These are phyloP conservation scores for Tilletiaria anomala DNA, from an alignment of 1,284 basidiomycete species.

Conservation along the genomic window DNA sequence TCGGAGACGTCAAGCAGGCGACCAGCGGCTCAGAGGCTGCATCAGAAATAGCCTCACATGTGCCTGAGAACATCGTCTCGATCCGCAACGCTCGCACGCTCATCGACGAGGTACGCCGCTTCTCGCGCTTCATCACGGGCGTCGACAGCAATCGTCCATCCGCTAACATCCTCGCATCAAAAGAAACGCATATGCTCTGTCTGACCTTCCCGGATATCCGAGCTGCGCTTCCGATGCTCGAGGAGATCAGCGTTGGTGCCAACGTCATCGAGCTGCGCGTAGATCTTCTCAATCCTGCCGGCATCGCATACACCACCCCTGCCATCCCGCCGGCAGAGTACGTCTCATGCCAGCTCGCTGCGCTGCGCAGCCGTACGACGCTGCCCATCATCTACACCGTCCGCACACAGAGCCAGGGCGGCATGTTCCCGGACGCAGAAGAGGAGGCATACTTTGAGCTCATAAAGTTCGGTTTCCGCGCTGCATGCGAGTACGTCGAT, in stretches of 20 bases:
- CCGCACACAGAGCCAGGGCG: slow-evolving; percentile 73
- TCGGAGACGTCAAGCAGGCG: no score
- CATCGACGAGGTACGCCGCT: slow-evolving; percentile 49
- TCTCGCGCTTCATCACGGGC: slow-evolving; percentile 80
- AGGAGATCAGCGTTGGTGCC: slow-evolving; percentile 62
- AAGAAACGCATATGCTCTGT: slow-evolving; percentile 84
- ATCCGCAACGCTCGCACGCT: slow-evolving; percentile 28
- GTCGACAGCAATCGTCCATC: slow-evolving; percentile 56
- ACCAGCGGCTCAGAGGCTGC: no score
- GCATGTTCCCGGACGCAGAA: slow-evolving; percentile 69
- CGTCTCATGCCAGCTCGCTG: slow-evolving; percentile 67
- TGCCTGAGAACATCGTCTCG: slow-evolving; percentile 15
- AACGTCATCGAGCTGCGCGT: slow-evolving; percentile 89
- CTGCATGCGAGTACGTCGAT: slow-evolving; percentile 85
- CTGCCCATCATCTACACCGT: slow-evolving; percentile 88
- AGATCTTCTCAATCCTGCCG: slow-evolving; percentile 59
- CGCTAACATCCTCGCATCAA: no score
- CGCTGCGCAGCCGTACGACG: slow-evolving; percentile 59
- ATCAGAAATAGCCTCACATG: no score
- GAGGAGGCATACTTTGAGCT: slow-evolving; percentile 63
- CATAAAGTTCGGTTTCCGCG: slow-evolving; percentile 61
- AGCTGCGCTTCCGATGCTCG: slow-evolving; percentile 55
- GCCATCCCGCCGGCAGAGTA: slow-evolving; percentile 58
- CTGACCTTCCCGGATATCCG: slow-evolving; percentile 80
- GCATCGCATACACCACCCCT: slow-evolving; percentile 28